These are phyloP conservation scores for Boletus albobrunnescens DNA, from an alignment of 1,284 basidiomycete genomes.

Conservation along the genomic window DNA sequence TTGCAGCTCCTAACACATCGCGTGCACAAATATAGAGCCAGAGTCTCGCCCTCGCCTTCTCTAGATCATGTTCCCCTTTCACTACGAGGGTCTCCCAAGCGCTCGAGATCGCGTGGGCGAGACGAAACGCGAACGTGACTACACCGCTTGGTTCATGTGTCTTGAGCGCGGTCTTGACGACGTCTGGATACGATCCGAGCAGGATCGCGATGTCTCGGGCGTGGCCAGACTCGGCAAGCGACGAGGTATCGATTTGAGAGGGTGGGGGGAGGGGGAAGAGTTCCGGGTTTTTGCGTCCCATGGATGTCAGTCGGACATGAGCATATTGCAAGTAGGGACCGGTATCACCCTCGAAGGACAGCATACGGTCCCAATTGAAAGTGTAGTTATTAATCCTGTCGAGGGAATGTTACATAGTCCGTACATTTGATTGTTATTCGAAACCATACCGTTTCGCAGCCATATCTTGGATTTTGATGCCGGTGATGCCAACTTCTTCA, in stretches of 20 bases:
- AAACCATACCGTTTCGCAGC: conserved; percentile 74
- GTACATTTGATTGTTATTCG: background rate
- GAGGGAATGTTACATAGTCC: background rate
- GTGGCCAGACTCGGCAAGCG: conserved; percentile 68
- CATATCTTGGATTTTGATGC: conserved; percentile 99
- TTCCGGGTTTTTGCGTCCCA: conserved; percentile 91
- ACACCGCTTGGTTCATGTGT: conserved; percentile 90
- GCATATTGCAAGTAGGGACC: conserved; percentile 96
- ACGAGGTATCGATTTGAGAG: conserved; percentile 63
- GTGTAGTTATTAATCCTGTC: conserved; percentile 92
- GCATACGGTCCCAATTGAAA: conserved; percentile 94
- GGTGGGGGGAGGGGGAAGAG: conserved; percentile 75
- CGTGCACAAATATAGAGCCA: conserved; percentile 88
- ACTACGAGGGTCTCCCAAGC: conserved; percentile 89
- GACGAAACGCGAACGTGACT: conserved; percentile 73
- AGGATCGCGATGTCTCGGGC: conserved; percentile 87
- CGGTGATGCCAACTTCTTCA: conserved; percentile 89
- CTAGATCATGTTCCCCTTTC: conserved; percentile 72
- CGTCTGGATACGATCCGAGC: conserved; percentile 87
- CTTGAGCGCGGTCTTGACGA: conserved; percentile 80
- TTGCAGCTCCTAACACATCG: conserved; percentile 83
- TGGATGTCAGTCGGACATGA: conserved; percentile 90
- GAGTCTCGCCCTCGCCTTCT: conserved; percentile 82
- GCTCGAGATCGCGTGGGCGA: conserved; percentile 79
- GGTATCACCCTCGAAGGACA: conserved; percentile 96